Base-by-base conservation (phyloP, 768 basidiomycete genomes). In the Butyriboletus loyo region DNA sequence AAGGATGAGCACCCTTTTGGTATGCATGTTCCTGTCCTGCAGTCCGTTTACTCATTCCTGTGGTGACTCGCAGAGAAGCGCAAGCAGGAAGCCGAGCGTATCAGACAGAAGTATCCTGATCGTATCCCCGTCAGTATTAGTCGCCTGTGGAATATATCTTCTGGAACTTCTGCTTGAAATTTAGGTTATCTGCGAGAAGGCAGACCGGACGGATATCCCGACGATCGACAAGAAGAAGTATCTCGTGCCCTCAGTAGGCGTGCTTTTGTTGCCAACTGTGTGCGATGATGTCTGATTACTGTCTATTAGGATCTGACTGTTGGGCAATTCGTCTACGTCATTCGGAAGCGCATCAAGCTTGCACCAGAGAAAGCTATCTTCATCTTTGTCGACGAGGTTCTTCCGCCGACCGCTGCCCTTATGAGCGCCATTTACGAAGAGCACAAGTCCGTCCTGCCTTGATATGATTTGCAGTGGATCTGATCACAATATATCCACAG, bases 151-250 rank as follows among this genome's bases (percentile, higher is more conserved):
- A 35, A 46, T 40, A 21, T 30, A 43, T 44, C 46, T 57, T 42
- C 17, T 34, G 39, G 37, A 46, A 55, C 57, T 42, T 59, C 39
- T 50, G 32, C 31, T 43, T 40, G 50, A 35, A 45, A 50, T 53
- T 36, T 61, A 98, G 95, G 96, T 99, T 52, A 99, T 99, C 74
- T 99, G 97, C 75, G 97, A 99, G 83, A 98, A 97, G 77, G 95
- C 93, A 45, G 95, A 98, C 77, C 83, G 89, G 65, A 95, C 94
- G 50, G 97, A 99, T 76, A 98, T 99, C 71, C 92, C 95, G 1
- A 95, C 94, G 27, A 98, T 99, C 69, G 97, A 99, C 81, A 99
- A 99, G 90, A 98, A 99, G 94, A 99, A 99, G 80, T 99, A 99
- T 63, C 80, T 99, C 48, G 97, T 99, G 10, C 97, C 97, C 39